A percentile compares a stretch with the other conserved stretches of the same genome.
Evolutionary conservation across 1,284 basidiomycete genomes (phyloP).

Genomic region (Puccinia triticina): DNA sequence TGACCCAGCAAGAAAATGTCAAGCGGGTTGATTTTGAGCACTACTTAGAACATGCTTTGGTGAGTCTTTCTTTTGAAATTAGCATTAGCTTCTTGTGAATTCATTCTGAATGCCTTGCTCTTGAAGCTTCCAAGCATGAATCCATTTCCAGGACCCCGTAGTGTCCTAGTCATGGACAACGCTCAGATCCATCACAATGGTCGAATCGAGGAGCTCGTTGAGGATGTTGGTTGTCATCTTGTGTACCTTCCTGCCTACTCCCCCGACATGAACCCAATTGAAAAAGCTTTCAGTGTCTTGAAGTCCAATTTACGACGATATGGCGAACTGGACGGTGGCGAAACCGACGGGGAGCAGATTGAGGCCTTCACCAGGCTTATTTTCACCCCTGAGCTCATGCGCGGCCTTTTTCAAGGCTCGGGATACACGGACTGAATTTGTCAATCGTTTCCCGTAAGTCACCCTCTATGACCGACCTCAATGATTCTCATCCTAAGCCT

Average conservation of each 20-base stretch:
- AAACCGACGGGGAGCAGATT: too few species aligned
- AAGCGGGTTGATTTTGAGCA: too few species aligned
- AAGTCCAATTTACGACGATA: too few species aligned
- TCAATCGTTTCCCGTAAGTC: not conserved
- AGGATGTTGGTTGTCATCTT: not conserved
- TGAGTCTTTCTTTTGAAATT: not conserved
- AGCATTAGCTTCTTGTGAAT: not conserved
- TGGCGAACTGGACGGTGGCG: too few species aligned
- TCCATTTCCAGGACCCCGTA: not conserved
- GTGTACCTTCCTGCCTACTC: not conserved
- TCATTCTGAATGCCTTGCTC: not conserved
- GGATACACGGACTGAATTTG: too few species aligned
- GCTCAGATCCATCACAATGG: not conserved
- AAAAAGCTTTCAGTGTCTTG: too few species aligned
- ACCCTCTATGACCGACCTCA: not conserved
- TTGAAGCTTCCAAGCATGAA: not conserved
- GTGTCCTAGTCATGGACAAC: slow-evolving; percentile 20
- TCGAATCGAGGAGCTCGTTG: not conserved
- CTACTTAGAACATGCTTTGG: not conserved
- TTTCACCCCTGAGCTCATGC: too few species aligned
- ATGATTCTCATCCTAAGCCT: not conserved
- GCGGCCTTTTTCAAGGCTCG: too few species aligned
- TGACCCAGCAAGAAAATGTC: not conserved
- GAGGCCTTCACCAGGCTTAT: too few species aligned
- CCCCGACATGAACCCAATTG: too few species aligned